Base-by-base conservation (phyloP, 1,139 yeast species). In the Pichia cactophila region DNA sequence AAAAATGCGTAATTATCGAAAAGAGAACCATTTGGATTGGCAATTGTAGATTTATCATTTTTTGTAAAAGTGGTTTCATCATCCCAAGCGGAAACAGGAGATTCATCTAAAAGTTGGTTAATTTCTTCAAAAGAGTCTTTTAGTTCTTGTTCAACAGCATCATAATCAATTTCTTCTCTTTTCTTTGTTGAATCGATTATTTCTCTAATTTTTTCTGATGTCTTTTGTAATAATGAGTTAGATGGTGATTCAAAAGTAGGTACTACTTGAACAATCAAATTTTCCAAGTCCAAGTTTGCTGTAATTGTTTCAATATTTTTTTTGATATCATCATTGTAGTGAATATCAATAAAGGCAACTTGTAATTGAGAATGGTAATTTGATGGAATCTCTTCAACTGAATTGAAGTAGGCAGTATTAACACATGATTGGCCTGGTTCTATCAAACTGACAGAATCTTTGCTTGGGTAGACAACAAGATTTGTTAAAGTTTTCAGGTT, bases 1-100 rank as follows among this genome's bases (percentile, higher is more conserved):
- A 78, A 74, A 59, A 75, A 78, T 49, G 70, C 69, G 61, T 77
- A 78, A 49, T 69, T 68, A 48, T 72, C 71, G 60, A 77, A 76
- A 47, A 78, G 59, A 16, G 70, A 65, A 16, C 69, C 71, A 35
- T 56, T 59, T 36, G 48, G 44, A 8, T 46, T 43, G 20, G 17
- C 35, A 29, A 26, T 40, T 11, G 33, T 29, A 12, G 48, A n/a
- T 12, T 46, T 33, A 38, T 12, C 16, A 2, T 45, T 11, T 26
- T 29, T 41, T 11, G 50, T 23, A 4, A 11, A 16, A 31, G 33
- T 16, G 5, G 42, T 14, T 6, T 26, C 42, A 4, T 41, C 43
- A 4, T 41, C 44, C 11, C 51, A 50, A 28, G 59, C 54, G 4
- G 57, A 41, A n/a, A 51, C 60, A 9, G 54, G 47, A 45, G 57